Evolutionary conservation across 1,284 basidiomycete genomes (phyloP).

Genomic region (Ceratorhiza oryzae-sativae): DNA sequence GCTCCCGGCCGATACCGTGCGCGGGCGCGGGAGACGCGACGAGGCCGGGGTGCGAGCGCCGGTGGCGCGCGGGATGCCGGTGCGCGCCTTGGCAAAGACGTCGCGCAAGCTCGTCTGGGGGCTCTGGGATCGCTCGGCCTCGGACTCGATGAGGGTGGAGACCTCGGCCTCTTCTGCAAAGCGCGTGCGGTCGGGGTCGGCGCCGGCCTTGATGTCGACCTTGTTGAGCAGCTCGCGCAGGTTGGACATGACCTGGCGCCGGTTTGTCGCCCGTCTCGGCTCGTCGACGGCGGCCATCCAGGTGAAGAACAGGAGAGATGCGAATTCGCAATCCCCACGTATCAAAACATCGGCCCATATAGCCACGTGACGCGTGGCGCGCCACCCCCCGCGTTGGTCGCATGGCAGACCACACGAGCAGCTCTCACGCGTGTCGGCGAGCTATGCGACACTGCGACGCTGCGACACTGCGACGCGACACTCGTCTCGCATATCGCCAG

Average conservation of each 20-base stretch:
- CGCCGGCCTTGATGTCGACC: constrained; percentile 27
- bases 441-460: no score
- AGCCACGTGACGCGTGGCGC: constrained; percentile 19
- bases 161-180: constrained; percentile 1
- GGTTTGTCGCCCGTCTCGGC: not conserved
- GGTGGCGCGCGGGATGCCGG: not conserved
- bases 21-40: not conserved
- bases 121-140: constrained; percentile 20
- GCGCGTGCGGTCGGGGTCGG: not conserved
- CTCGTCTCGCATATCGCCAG: no score
- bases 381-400: not conserved
- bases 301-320: not conserved
- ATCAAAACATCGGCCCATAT: constrained; percentile 17
- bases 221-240: constrained; percentile 33
- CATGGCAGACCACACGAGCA: not conserved
- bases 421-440: not conserved
- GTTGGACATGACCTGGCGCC: constrained; percentile 17
- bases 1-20: constrained; percentile 4
- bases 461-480: no score
- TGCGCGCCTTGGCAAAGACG: constrained; percentile 19
- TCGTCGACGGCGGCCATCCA: constrained; percentile 31
- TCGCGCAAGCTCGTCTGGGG: constrained; percentile 21
- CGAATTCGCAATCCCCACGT: constrained; percentile 11
- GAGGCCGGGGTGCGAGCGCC: constrained; percentile 2
- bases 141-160: constrained; percentile 10